Evolutionary conservation across 306 rosid species (phyloP).

Genomic region (Medicago ruthenica): DNA sequence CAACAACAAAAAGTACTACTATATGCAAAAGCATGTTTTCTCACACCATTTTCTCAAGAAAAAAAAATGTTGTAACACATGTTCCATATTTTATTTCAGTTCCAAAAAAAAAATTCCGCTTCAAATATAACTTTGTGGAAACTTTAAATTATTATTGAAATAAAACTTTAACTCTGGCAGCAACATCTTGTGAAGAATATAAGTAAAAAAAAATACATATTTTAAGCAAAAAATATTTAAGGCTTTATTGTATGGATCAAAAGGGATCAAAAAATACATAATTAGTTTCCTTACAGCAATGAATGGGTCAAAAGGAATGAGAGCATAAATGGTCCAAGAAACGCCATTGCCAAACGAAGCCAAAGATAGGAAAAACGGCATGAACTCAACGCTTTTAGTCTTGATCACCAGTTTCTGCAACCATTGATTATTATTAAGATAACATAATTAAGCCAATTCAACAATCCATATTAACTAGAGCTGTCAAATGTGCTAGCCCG

Average conservation of each 20-base stretch:
- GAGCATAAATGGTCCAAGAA: constrained; percentile 73
- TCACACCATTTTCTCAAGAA: too few relatives aligned
- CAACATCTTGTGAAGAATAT: too few relatives aligned
- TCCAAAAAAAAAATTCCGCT: neutral
- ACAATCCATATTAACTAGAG: too few relatives aligned
- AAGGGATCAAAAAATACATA: too few relatives aligned
- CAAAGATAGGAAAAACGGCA: constrained; percentile 77
- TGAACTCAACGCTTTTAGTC: constrained; percentile 83
- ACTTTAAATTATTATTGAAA: neutral
- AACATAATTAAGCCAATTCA: neutral
- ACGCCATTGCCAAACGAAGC: constrained; percentile 71
- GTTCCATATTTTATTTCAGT: neutral
- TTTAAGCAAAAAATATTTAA: too few relatives aligned
- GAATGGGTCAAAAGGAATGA: constrained; percentile 74
- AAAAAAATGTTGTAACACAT: too few relatives aligned
- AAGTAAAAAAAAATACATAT: neutral
- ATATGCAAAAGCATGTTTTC: neutral
- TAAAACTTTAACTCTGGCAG: neutral
- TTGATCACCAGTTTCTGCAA: constrained; percentile 72
- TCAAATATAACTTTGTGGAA: too few relatives aligned
- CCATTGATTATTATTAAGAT: neutral
- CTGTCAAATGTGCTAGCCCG: too few relatives aligned
- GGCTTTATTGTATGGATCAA: too few relatives aligned
- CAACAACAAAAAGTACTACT: too few relatives aligned
- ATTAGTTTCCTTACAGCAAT: constrained; percentile 48